These are phyloP conservation scores for Arthroderma uncinatum DNA, from an alignment of 2,329 filamentous ascomycete genomes.

Conservation along the genomic window DNA sequence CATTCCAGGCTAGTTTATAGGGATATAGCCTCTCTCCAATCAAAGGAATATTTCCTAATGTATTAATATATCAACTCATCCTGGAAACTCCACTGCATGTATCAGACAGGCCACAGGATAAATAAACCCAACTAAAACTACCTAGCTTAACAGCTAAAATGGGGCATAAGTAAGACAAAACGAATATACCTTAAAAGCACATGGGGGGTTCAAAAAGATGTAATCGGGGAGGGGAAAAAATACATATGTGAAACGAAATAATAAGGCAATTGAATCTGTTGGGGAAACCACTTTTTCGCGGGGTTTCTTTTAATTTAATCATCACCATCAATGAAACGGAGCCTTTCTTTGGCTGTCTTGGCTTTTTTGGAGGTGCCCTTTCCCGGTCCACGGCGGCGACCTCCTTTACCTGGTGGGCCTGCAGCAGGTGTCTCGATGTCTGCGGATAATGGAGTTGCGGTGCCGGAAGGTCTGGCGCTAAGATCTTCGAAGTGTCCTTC, in stretches of 20 bases:
- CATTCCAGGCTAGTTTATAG: not conserved
- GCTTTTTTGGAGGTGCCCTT: constrained; percentile 51
- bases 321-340: constrained; percentile 15
- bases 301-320: constrained; percentile 30
- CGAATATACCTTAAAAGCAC: not conserved
- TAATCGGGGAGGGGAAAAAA: not conserved
- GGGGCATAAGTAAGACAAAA: not conserved
- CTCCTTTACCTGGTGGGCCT: constrained; percentile 38
- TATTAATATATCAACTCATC: constrained; percentile 1
- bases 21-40: not conserved
- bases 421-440: constrained; percentile 32
- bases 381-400: constrained; percentile 43
- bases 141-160: not conserved
- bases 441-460: constrained; percentile 62
- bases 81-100: constrained; percentile 1
- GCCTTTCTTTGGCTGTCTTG: constrained; percentile 45
- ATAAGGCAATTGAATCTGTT: not conserved
- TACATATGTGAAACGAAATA: not conserved
- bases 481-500: constrained; percentile 92
- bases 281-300: constrained; percentile 19
- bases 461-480: constrained; percentile 69
- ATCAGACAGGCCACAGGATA: not conserved
- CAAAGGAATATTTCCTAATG: not conserved
- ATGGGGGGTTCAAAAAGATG: not conserved
- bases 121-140: not conserved